Percentiles rank a stretch among this genome's conserved stretches.
Conservation (phyloP, 768 basidiomycete species). For the Paxillus involutus region DNA sequence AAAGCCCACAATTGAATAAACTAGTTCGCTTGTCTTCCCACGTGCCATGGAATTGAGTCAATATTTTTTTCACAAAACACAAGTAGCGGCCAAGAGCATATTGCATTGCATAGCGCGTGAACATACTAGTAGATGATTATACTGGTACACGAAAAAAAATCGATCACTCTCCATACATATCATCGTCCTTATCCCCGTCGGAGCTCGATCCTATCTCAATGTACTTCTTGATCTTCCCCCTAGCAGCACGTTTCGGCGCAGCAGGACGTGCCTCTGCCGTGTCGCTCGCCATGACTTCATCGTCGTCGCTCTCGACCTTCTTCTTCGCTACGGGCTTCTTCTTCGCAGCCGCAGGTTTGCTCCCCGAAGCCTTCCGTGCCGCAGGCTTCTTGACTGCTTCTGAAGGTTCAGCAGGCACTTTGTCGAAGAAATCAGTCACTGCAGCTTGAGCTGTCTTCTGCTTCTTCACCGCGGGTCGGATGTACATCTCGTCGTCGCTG, state of each 20-base stretch:
- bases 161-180: slow-evolving; percentile 45
- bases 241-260: slow-evolving; percentile 48
- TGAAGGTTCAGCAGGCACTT: slow-evolving; percentile 33
- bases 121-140: slow-evolving; percentile 1
- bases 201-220: slow-evolving; percentile 57
- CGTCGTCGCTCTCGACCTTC: slow-evolving; percentile 41
- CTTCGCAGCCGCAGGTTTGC: slow-evolving; percentile 58
- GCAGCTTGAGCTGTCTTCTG: slow-evolving; percentile 40
- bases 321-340: slow-evolving; percentile 48
- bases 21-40: slow-evolving; percentile 13
- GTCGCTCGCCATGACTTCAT: slow-evolving; percentile 46
- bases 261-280: slow-evolving; percentile 40
- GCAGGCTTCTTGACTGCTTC: slow-evolving; percentile 40
- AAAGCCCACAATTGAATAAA: slow-evolving; percentile 3
- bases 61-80: too few species aligned
- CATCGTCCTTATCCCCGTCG: slow-evolving; percentile 45
- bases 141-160: neutral
- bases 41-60: slow-evolving; percentile 4
- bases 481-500: slow-evolving; percentile 42
- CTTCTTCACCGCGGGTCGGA: slow-evolving; percentile 56
- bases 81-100: too few species aligned
- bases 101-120: neutral
- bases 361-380: slow-evolving; percentile 54
- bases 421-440: slow-evolving; percentile 63
- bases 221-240: slow-evolving; percentile 57